These are phyloP conservation scores for Sarocladium oryzae DNA, from an alignment of 2,329 filamentous ascomycete species.

Conservation along the genomic window DNA sequence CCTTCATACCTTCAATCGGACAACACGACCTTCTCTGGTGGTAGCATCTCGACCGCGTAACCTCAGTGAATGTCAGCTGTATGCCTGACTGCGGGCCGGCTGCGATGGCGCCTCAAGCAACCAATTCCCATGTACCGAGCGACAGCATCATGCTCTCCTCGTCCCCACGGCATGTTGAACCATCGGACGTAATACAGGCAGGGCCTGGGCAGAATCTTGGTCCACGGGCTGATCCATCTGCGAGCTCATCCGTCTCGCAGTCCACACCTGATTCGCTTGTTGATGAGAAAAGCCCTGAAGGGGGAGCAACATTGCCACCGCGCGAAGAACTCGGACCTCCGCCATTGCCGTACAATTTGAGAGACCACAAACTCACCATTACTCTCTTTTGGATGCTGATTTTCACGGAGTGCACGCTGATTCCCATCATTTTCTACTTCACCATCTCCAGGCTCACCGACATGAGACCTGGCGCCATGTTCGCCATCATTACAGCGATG, in stretches of 20 bases:
- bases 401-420: slow-evolving; percentile 17
- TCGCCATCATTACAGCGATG: slow-evolving; percentile 41
- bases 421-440: slow-evolving; percentile 42
- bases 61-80: not conserved
- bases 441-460: slow-evolving; percentile 27
- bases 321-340: slow-evolving; percentile 29
- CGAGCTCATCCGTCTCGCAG: slow-evolving; percentile 1
- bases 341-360: slow-evolving; percentile 18
- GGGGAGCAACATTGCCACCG: slow-evolving; percentile 25
- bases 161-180: too few relatives aligned
- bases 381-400: slow-evolving; percentile 18
- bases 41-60: not conserved
- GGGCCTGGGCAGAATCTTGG: not conserved
- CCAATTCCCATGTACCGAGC: not conserved
- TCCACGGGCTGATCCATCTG: not conserved
- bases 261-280: not conserved
- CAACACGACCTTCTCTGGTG: not conserved
- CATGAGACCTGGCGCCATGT: slow-evolving; percentile 21
- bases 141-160: not conserved
- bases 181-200: too few relatives aligned
- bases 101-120: slow-evolving; percentile 2
- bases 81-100: not conserved
- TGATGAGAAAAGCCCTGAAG: slow-evolving; percentile 1
- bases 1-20: not conserved
- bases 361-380: slow-evolving; percentile 19